Conservation (phyloP, 192 early-diverging fungal species). For the Chytriomyces confervae region DNA sequence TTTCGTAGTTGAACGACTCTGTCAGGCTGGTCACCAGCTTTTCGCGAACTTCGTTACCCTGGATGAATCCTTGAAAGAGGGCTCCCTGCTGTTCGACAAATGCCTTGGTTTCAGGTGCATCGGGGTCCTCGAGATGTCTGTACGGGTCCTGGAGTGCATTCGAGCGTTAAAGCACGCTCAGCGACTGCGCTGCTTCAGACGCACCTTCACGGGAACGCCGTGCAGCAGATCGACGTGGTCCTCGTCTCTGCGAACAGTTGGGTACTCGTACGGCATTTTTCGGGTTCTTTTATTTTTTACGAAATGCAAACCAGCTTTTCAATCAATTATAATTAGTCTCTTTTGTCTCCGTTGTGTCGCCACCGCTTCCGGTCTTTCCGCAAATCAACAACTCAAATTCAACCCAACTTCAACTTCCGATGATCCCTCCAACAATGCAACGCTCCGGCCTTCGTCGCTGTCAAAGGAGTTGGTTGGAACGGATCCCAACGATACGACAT, state of each 20-base stretch:
- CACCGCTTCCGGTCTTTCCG: too few relatives aligned
- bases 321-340: too few relatives aligned
- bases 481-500: too few relatives aligned
- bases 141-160: constrained; percentile 5
- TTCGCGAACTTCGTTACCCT: constrained; percentile 33
- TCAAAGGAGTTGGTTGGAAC: too few relatives aligned
- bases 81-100: constrained; percentile 71
- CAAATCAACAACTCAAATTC: too few relatives aligned
- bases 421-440: too few relatives aligned
- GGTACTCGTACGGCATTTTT: constrained; percentile 42
- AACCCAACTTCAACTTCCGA: too few relatives aligned
- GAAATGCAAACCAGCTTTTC: not conserved
- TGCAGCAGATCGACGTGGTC: constrained; percentile 44
- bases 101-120: constrained; percentile 62
- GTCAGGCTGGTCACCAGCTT: constrained; percentile 55
- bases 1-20: constrained; percentile 63
- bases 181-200: not conserved
- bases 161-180: not conserved
- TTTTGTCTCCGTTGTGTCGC: too few relatives aligned
- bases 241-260: constrained; percentile 59
- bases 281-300: not conserved
- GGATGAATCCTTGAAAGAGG: constrained; percentile 53
- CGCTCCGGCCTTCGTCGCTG: too few relatives aligned
- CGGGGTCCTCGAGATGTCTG: constrained; percentile 67
- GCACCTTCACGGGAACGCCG: constrained; percentile 38